phyloP scores from a whole-genome alignment of 768 basidiomycete genomes.

The Hericium coralloides region DNA sequence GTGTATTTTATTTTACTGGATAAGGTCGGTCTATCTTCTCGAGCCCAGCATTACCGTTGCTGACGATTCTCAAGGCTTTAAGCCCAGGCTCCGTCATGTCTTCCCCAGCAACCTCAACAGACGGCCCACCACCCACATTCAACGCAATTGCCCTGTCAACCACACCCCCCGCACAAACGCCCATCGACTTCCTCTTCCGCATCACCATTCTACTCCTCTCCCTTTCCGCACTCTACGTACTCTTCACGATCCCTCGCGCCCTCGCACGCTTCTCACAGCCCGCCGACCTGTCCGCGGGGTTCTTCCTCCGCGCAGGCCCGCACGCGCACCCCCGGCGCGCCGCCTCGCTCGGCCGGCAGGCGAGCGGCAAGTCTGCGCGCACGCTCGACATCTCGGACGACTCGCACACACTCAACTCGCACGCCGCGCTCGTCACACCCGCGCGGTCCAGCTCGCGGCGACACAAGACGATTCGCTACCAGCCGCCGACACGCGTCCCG shows the following conservation, averaged over 20 bases:
- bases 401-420: neutral
- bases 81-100: neutral
- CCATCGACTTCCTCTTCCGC: slow-evolving; percentile 6
- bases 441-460: neutral
- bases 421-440: neutral
- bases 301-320: slow-evolving; percentile 1
- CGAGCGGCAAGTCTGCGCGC: neutral
- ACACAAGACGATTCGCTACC: neutral
- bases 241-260: slow-evolving; percentile 11
- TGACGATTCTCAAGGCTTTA: too few relatives aligned
- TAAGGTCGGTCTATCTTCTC: too few relatives aligned
- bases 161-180: neutral
- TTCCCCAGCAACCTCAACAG: neutral
- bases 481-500: slow-evolving; percentile 26
- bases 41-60: too few relatives aligned
- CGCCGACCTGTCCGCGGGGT: slow-evolving; percentile 3
- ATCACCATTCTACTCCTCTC: slow-evolving; percentile 6
- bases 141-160: neutral
- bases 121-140: neutral
- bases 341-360: neutral
- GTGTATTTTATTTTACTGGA: too few relatives aligned
- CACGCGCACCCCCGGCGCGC: neutral
- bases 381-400: slow-evolving; percentile 1
- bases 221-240: slow-evolving; percentile 8
- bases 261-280: slow-evolving; percentile 9